Evolutionary conservation across 148 eudicot genomes (phyloP).

Genomic region (Silene latifolia): DNA sequence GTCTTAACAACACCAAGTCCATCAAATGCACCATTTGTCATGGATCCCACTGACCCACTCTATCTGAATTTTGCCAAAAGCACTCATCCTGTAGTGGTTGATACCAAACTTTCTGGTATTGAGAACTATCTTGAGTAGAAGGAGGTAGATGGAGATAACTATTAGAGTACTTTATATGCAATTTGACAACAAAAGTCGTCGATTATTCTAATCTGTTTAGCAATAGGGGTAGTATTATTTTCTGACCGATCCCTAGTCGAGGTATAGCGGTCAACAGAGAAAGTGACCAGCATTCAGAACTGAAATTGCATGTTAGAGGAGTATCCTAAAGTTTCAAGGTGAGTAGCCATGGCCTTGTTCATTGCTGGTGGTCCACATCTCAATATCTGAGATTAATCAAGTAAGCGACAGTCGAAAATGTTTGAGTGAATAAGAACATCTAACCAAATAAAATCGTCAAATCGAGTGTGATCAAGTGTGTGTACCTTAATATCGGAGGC

Average conservation of each 20-base stretch:
- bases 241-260: neutral
- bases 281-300: constrained; percentile 39
- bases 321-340: constrained; percentile 58
- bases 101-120: no score
- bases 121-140: no score
- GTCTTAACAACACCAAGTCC: no score
- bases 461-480: neutral
- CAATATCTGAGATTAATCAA: constrained; percentile 43
- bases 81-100: no score
- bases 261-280: no score
- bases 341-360: constrained; percentile 73
- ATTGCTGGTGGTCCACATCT: constrained; percentile 72
- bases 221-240: neutral
- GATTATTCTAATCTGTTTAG: neutral
- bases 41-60: no score
- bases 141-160: no score
- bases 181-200: neutral
- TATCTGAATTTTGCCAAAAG: no score
- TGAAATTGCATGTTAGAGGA: constrained; percentile 55
- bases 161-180: no score
- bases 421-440: neutral
- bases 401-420: neutral
- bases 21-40: no score
- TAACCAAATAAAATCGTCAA: neutral
- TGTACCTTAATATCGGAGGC: constrained; percentile 51